These are phyloP conservation scores for Microthlaspi erraticum DNA, from an alignment of 345 rosid species.

Conservation along the genomic window DNA sequence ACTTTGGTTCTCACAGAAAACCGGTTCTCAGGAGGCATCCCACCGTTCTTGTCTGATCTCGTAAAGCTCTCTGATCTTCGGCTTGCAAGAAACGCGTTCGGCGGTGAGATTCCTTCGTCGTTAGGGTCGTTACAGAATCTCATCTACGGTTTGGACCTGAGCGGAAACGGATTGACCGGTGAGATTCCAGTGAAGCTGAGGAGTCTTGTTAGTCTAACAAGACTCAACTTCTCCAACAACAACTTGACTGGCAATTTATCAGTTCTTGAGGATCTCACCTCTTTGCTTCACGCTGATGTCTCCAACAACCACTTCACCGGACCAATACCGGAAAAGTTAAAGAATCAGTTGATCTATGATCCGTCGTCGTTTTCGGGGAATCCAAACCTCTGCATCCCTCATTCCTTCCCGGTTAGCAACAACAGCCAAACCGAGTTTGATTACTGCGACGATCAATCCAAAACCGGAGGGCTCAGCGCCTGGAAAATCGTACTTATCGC, in stretches of 20 bases:
- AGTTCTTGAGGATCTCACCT: constrained; percentile 46
- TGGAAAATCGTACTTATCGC: constrained; percentile 51
- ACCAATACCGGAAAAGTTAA: constrained; percentile 59
- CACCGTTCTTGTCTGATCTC: constrained; percentile 58
- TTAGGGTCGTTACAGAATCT: constrained; percentile 57
- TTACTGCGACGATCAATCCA: constrained; percentile 47
- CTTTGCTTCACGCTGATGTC: constrained; percentile 57
- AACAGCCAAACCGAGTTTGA: constrained; percentile 40
- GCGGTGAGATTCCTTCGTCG: constrained; percentile 69
- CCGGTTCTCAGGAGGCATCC: constrained; percentile 69
- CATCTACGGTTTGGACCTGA: constrained; percentile 63
- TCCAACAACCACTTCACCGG: constrained; percentile 72
- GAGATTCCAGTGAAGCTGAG: constrained; percentile 57
- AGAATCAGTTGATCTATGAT: constrained; percentile 46
- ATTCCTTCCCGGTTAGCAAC: constrained; percentile 49
- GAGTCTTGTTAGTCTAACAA: constrained; percentile 50
- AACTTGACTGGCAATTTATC: constrained; percentile 64
- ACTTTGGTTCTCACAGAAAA: constrained; percentile 64
- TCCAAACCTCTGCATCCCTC: constrained; percentile 62
- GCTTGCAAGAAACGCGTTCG: constrained; percentile 66
- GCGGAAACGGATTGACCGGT: constrained; percentile 63
- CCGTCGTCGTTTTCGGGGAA: constrained; percentile 62
- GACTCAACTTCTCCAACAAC: constrained; percentile 68
- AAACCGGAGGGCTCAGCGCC: constrained; percentile 43
- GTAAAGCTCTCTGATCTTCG: constrained; percentile 55